These are phyloP conservation scores for Mycena citricolor DNA, from an alignment of 1,284 basidiomycete genomes.

Conservation along the genomic window DNA sequence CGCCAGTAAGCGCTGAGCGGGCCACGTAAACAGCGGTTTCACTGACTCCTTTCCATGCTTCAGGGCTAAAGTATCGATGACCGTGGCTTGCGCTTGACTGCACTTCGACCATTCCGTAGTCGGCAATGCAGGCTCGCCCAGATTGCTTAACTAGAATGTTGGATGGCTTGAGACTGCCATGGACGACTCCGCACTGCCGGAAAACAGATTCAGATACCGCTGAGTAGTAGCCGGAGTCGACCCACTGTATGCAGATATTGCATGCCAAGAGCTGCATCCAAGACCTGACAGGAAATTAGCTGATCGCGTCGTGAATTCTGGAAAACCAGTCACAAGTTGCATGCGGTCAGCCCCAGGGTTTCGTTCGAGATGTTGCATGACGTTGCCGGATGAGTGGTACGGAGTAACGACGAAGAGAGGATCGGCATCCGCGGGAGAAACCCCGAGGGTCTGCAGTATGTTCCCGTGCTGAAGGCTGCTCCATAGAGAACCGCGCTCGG, in stretches of 20 bases:
- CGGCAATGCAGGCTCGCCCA: conserved; percentile 25
- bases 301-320: background rate
- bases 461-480: conserved; percentile 23
- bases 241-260: conserved; percentile 27
- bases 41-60: conserved; percentile 32
- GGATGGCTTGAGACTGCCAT: conserved; percentile 26
- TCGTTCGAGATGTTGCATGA: conserved; percentile 21
- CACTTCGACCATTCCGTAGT: conserved; percentile 28
- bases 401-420: conserved; percentile 25
- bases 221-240: background rate
- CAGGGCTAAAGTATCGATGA: conserved; percentile 30
- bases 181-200: conserved; percentile 25
- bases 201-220: background rate
- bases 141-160: conserved; percentile 26
- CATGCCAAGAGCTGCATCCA: conserved; percentile 28
- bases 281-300: conserved; percentile 19
- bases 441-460: conserved; percentile 26
- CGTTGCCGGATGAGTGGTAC: conserved; percentile 25
- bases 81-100: conserved; percentile 24
- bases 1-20: background rate
- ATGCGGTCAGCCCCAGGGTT: conserved; percentile 23
- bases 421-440: conserved; percentile 25
- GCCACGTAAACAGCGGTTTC: no score
- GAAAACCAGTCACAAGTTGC: conserved; percentile 19
- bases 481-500: conserved; percentile 24